Base-by-base conservation (phyloP, 2,329 filamentous ascomycete genomes). In the Lizonia empirigonia region DNA sequence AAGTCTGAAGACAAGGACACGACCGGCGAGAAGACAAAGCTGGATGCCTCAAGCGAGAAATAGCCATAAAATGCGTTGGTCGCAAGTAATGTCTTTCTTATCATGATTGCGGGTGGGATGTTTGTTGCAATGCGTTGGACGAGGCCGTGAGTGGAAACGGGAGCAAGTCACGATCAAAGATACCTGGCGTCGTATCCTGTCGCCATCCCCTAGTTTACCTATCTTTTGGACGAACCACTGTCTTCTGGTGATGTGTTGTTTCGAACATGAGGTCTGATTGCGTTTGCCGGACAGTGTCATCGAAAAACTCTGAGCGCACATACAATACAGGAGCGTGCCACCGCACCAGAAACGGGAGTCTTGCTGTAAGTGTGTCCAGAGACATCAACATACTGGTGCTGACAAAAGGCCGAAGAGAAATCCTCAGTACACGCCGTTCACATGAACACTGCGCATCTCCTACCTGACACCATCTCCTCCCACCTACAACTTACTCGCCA, bases 181-280 rank as follows among this genome's bases (percentile, higher is more conserved):
- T 72, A 72, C 69, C 69, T 72, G 67, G 64, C 67, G 67, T 64
- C 59, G 53, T 60, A 56, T 38, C 53, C 55, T 51, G 60, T 64
- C 65, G 65, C 65, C 69, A 60, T 62, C 56, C 55, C 52, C 49
- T 51, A 51, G 40, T 41, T 38, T 47, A 51, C 35, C 19, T 57
- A 58, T 55, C 44, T 55, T 49, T 54, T 50, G 55, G 26, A 30
- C 29, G 29, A 34, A 33, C 32, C 38, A 41, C n/a, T 29, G 18
- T 10, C 23, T 19, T 40, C n/a, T 16, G n/a, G 16, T n/a, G n/a
- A 35, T 35, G 33, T 22, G 5, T 19, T 35, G 33, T 13, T 22
- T 35, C n/a, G n/a, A n/a, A n/a, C n/a, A n/a, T n/a, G n/a, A n/a
- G n/a, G n/a, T n/a, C n/a, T n/a, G n/a, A n/a, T n/a, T n/a, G n/a